These are phyloP conservation scores for Xanthoconium separans DNA, from an alignment of 1,284 basidiomycete genomes.

Conservation along the genomic window DNA sequence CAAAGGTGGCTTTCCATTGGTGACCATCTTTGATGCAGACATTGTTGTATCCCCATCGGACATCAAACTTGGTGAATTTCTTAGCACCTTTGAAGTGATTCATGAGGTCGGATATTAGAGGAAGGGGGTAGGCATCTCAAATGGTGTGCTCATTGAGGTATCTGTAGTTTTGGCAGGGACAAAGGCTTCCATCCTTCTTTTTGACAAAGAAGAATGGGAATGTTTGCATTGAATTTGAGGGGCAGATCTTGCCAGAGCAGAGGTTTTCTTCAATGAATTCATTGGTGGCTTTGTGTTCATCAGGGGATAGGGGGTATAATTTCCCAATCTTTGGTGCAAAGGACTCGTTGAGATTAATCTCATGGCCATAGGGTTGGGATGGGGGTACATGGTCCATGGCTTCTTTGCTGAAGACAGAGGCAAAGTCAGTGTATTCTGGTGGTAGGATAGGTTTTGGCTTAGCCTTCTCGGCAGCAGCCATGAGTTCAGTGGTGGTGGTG, in stretches of 20 bases:
- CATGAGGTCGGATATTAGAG: neutral
- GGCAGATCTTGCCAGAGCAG: fast-evolving
- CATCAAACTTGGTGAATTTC: neutral
- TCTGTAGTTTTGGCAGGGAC: neutral
- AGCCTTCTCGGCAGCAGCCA: neutral
- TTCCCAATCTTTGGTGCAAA: neutral
- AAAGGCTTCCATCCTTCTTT: too few relatives aligned
- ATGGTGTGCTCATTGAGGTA: neutral
- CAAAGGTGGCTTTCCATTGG: neutral
- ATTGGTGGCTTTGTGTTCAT: too few relatives aligned
- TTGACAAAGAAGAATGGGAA: too few relatives aligned
- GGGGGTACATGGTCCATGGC: neutral
- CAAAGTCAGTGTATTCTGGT: neutral
- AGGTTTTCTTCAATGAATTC: too few relatives aligned
- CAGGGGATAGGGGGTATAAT: neutral
- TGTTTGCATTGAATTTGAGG: neutral
- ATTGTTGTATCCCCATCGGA: neutral
- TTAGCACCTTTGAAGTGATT: neutral
- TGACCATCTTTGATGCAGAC: neutral
- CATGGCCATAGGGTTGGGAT: neutral
- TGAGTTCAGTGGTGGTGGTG: neutral
- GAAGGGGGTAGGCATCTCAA: fast-evolving
- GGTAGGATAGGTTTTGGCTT: neutral
- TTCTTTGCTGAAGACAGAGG: neutral
- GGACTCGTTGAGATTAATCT: neutral